Base-by-base conservation (phyloP, 768 basidiomycete genomes). In the Strobilomyces confusus region DNA sequence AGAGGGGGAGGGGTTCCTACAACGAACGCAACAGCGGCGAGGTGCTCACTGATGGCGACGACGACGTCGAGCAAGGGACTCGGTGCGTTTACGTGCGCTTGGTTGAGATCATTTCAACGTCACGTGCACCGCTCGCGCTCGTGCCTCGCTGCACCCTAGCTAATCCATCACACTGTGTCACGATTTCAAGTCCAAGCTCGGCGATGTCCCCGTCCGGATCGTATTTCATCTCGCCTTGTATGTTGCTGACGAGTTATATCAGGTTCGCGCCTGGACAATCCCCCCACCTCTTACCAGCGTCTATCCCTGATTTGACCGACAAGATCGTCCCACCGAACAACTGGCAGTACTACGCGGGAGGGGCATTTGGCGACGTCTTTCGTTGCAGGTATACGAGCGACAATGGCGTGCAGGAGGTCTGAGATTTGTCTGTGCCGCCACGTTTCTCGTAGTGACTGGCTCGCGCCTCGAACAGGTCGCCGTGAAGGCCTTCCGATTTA, bases 321-420 rank as follows among this genome's bases (percentile, higher is more conserved):
- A 45, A 6, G 15, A 41, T 49, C 30, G 13, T 42, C 20, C 48
- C 34, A 38, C 13, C 20, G 2, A 13, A 52, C 12, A 34, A 19
- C 20, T 36, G 34, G 34, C 55, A 48, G 9, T 57, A 51, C 23
- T 34, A 12, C 5, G 55, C 17, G 3, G 47, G 49, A 26, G 50
- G 56, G 2, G 49, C 37, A 5, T 58, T 52, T 33, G 50, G 56
- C 6, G 56, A 58, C 20, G 46, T 52, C 14, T 58, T 48, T 25
- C 46, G 23, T 5, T 52, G 56, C 33, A 43, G 2, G 17, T 54
- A 42, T 40, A 26, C 12, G 37, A 45, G 19, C 5, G 26, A 38
- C 8, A 29, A 54, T 20, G 44, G 44, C 13, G 29, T 40, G 17
- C 42, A 38, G 33, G 40, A 54, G 48, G 56, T 58, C 11, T 13